Evolutionary conservation across 768 basidiomycete genomes (phyloP), one percentile per base, ranked within the genome.

Genomic region (Ephemerocybe angulata): DNA sequence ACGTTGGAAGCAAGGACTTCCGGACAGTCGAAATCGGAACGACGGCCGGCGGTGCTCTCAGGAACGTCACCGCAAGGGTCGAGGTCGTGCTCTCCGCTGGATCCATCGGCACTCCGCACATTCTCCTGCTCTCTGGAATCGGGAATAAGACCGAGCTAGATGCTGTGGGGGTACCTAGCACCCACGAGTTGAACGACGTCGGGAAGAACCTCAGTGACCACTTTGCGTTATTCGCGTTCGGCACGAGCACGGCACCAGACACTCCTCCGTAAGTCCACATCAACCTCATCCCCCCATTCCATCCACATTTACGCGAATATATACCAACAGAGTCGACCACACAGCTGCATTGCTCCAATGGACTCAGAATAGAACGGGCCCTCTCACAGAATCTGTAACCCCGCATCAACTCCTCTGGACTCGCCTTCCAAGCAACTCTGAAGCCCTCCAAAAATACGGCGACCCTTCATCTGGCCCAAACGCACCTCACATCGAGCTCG

Each of bases 121-220:
- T 60, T 28, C 59, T 60, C 15, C 29, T 60, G n/a, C 52, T 53
- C 29, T 60, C 59, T 4, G 59, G 59, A 8, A 58, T 60, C 43
- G 59, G 55, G 2, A 47, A 60, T 42, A 33, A 27, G 21, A 17
- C 50, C 4, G 51, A 60, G 11, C 42, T 60, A 4, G 25, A 19
- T 19, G 43, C 24, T 2, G 8, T 53, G 29, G 46, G 47, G 8
- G 44, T 59, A 21, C 38, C 42, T 6, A 31, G 38, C 4, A n/a
- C 51, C 30, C 53, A 54, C 25, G 19, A 47, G 12, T 25, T 54
- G 19, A 41, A 41, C n/a, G 46, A 47, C 25, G 53, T 54, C 12
- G 53, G 53, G 17, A 55, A 49, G 46, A 42, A 49, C 24, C 4
- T 55, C 30, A 3, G 22, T 24, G 53, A 55, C n/a, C 53, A 55